Evolutionary conservation across 352 stramenopile species (phyloP), one percentile per base, ranked within the genome.

Genomic region (Globisporangium yorkense): DNA sequence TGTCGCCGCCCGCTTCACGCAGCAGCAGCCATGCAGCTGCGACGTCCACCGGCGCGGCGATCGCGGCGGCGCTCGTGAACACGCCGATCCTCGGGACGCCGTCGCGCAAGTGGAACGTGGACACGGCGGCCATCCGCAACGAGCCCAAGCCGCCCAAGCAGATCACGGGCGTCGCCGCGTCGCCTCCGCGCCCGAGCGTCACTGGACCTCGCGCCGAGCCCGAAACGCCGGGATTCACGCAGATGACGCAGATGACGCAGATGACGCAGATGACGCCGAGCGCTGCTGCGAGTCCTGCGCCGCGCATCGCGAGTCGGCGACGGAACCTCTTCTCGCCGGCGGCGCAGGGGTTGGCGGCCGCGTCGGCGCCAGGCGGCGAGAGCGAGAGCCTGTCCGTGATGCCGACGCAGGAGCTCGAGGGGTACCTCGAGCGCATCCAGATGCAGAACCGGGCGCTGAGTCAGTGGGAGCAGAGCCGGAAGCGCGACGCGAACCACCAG

Each of bases 21-120:
- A 9, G 37, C 13, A 12, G 35, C 9, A 50, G 21, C 9, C 24
- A 40, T 2, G 13, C 48, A 33, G n/a, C 39, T 27, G 27, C 37
- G 31, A 24, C 47, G 16, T 48, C 49, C 9, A 58, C 49, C 10
- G 35, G 24, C 8, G 35, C 66, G 48, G 65, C 59, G 49, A 54
- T 54, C 2, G 37, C 47, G 27, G 43, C 45, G 7, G 29, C 48
- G 54, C 49, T 58, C 41, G 31, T 55, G 61, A 0, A 24, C 27
- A 51, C 33, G 43, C 43, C 46, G 6, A 15, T 41, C 31, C 1
- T 39, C 16, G 24, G 41, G 29, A 72, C 40, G 47, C 45, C 57
- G 10, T 61, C 61, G 1, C 66, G 80, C 61, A 91, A 91, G 63
- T 91, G 81, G 81, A 67, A 84, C 41, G 81, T 91, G 59, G 71